Evolutionary conservation across 2,329 filamentous ascomycete genomes (phyloP), one percentile per base, ranked within the genome.

Genomic region (Penicillium sp.): DNA sequence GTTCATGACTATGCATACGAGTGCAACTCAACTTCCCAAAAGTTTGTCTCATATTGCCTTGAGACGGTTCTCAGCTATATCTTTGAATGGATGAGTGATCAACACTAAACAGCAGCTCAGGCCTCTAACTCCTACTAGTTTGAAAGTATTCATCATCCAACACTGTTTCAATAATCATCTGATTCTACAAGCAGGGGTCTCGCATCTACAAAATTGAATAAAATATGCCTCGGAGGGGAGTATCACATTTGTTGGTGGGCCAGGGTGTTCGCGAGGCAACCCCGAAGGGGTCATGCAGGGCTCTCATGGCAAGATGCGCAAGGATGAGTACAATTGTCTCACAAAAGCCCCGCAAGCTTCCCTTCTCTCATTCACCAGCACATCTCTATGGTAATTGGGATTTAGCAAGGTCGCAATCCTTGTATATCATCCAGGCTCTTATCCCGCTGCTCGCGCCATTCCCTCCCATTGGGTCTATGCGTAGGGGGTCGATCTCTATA

Each of bases 201-300:
- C 26, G 3, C 4, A 45, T 22, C 22, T 44, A 28, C 4, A 19
- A 51, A 2, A 36, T 26, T 6, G 25, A n/a, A 4, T 53, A 19
- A 19, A 40, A 25, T 26, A n/a, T 17, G 30, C 31, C 35, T 26
- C 38, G 26, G 31, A 53, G 36, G 28, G 50, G 35, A 48, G 35
- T 4, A 12, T 47, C 12, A 4, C 37, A 22, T 42, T 50, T 42
- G 19, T 19, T 22, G 14, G n/a, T 31, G 44, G 43, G 22, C 14
- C 30, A 31, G 31, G 17, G 30, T 26, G 50, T 53, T 53, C 51
- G 12, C 51, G 30, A 49, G 51, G 51, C 51, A 53, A 53, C 44
- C 22, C 36, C 44, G 35, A 49, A 49, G 51, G 51, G 51, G 37
- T 9, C 30, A 53, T 36, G 51, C 44, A 53, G 51, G 44, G 37